These are phyloP conservation scores for Serendipita indica DNA, from an alignment of 768 basidiomycete genomes.

Conservation along the genomic window DNA sequence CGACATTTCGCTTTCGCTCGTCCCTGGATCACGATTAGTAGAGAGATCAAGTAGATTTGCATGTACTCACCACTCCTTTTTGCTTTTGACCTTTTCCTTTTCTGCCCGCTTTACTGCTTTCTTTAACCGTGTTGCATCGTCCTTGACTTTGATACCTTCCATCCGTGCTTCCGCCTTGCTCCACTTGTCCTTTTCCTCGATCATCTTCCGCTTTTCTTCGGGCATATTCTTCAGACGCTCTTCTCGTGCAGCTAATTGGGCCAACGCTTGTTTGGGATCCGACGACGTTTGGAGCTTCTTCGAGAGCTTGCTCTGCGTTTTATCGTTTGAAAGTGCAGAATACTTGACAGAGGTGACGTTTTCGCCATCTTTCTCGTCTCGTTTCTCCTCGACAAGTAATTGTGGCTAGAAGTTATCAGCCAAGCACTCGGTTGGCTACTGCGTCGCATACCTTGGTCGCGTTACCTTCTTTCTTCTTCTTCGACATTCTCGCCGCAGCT, in stretches of 20 bases:
- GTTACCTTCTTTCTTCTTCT: conserved; percentile 27
- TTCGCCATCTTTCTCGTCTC: neutral
- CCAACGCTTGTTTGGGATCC: conserved; percentile 75
- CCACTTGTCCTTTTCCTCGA: conserved; percentile 78
- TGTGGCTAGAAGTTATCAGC: conserved; percentile 43
- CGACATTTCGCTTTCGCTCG: conserved; percentile 67
- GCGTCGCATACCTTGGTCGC: conserved; percentile 36
- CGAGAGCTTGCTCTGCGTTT: conserved; percentile 29
- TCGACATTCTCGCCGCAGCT: conserved; percentile 30
- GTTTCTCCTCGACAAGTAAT: conserved; percentile 49
- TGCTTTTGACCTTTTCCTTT: conserved; percentile 73
- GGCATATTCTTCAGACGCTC: conserved; percentile 62
- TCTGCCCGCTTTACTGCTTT: conserved; percentile 89
- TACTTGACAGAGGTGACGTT: conserved; percentile 50
- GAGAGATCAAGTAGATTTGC: neutral
- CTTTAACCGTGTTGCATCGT: conserved; percentile 72
- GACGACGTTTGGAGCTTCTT: conserved; percentile 52
- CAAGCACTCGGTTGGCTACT: neutral
- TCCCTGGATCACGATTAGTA: conserved; percentile 37
- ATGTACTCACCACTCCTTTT: conserved; percentile 62
- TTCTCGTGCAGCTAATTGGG: conserved; percentile 61
- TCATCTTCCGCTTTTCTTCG: conserved; percentile 66
- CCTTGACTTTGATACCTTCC: conserved; percentile 82
- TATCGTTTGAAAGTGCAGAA: conserved; percentile 32
- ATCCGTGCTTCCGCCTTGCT: conserved; percentile 76